Evolutionary conservation across 345 rosid genomes (phyloP).

Genomic region (Citrus unshiu): DNA sequence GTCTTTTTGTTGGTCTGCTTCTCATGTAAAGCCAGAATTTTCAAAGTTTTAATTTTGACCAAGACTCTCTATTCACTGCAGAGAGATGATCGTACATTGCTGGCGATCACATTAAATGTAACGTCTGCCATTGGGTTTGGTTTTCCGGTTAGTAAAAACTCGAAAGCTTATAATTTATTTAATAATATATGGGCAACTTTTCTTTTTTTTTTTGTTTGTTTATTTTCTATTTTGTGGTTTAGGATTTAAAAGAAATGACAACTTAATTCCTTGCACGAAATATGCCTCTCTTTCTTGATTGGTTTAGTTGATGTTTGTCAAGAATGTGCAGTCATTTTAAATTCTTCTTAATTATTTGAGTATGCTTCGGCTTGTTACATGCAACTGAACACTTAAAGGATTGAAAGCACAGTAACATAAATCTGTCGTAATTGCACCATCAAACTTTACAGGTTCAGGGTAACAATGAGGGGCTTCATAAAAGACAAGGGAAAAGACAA

Average conservation of each 20-base stretch:
- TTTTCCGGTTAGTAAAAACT: slow-evolving; percentile 14
- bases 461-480: too few species aligned
- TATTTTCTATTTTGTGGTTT: neutral
- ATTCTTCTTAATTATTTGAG: neutral
- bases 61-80: neutral
- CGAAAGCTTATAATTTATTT: neutral
- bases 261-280: slow-evolving; percentile 29
- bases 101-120: slow-evolving; percentile 28
- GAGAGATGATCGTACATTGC: slow-evolving; percentile 29
- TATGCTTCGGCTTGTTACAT: neutral
- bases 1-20: slow-evolving; percentile 15
- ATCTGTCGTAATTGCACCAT: too few species aligned
- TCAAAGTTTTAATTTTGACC: slow-evolving; percentile 29
- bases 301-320: slow-evolving; percentile 27
- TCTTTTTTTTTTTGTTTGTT: too few species aligned
- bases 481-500: neutral
- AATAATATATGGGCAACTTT: neutral
- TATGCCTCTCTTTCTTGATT: slow-evolving; percentile 21
- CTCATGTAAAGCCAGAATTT: slow-evolving; percentile 17
- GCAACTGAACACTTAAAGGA: too few species aligned
- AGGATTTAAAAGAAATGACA: slow-evolving; percentile 7
- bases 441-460: too few species aligned
- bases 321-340: slow-evolving; percentile 12
- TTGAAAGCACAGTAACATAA: too few species aligned
- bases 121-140: slow-evolving; percentile 25